Percentiles rank a stretch among this genome's conserved stretches.
phyloP scores from a whole-genome alignment of 2,329 filamentous ascomycete species.

The Penicillium sp. region DNA sequence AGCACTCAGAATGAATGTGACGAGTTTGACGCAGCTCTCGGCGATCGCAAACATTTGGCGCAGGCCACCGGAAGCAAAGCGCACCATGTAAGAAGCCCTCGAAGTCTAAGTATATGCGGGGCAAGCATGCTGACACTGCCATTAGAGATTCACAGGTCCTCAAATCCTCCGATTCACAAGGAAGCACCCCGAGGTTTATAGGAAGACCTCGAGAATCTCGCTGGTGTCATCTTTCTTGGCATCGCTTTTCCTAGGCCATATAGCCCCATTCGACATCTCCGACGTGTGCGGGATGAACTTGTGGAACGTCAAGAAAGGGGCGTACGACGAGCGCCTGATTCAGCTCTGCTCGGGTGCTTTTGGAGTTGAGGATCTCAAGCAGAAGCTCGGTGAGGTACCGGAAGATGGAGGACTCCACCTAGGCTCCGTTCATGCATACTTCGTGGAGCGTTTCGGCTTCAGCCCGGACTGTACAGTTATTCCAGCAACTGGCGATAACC shows the following conservation, averaged over 20 bases:
- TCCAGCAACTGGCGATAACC: constrained; percentile 94
- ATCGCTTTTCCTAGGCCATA: constrained; percentile 77
- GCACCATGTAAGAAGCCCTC: constrained; percentile 69
- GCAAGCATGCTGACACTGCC: neutral
- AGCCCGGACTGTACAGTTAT: constrained; percentile 69
- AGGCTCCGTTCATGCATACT: constrained; percentile 75
- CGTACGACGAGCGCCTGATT: constrained; percentile 73
- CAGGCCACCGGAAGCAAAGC: constrained; percentile 84
- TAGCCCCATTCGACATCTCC: constrained; percentile 88
- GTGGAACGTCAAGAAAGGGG: constrained; percentile 76
- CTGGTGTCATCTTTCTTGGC: constrained; percentile 94
- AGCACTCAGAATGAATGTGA: constrained; percentile 93
- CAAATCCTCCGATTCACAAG: constrained; percentile 87
- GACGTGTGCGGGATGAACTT: constrained; percentile 97
- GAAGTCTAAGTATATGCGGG: neutral
- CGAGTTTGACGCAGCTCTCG: constrained; percentile 72
- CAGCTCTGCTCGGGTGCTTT: constrained; percentile 67
- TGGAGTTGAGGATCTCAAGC: constrained; percentile 62
- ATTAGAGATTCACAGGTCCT: constrained; percentile 87
- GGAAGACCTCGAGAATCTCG: constrained; percentile 77
- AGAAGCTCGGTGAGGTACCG: constrained; percentile 76
- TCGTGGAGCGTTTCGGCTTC: constrained; percentile 75
- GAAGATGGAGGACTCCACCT: constrained; percentile 77
- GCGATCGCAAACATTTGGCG: constrained; percentile 66
- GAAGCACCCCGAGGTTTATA: constrained; percentile 77